phyloP scores from a whole-genome alignment of 2,329 filamentous ascomycete genomes.

The Beauveria pseudobassiana region DNA sequence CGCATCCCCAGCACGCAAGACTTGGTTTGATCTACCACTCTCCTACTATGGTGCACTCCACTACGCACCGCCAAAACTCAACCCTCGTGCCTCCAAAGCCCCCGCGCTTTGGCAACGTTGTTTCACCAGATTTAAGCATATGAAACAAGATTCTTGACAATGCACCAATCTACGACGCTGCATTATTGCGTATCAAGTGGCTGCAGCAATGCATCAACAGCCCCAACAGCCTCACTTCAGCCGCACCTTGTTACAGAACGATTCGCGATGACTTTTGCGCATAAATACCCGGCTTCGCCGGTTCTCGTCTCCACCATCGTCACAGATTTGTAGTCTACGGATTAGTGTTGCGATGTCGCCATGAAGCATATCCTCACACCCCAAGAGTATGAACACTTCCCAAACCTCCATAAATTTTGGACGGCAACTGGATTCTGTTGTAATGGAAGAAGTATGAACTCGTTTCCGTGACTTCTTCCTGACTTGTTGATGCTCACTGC shows the following conservation, averaged over 20 bases:
- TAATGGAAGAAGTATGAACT: background rate
- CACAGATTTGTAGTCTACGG: background rate
- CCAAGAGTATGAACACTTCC: constrained; percentile 1
- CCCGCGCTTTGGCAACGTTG: background rate
- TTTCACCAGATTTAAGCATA: background rate
- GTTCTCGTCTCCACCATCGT: background rate
- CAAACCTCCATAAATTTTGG: constrained; percentile 8
- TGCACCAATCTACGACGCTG: background rate
- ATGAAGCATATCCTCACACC: constrained; percentile 8
- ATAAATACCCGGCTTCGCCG: background rate
- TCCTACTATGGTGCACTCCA: background rate
- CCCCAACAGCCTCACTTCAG: constrained; percentile 7
- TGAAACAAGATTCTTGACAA: background rate
- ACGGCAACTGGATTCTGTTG: background rate
- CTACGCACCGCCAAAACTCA: background rate
- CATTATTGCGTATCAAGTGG: background rate
- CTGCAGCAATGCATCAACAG: constrained; percentile 3
- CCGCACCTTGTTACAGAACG: background rate
- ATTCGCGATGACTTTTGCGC: background rate
- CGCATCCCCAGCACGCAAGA: background rate
- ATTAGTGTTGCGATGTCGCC: background rate
- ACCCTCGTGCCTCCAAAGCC: background rate
- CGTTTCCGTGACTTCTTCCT: background rate
- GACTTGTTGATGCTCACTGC: background rate
- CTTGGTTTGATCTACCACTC: background rate